These are phyloP conservation scores for Kazachstania viticola DNA, from an alignment of 805 yeast species.

Conservation along the genomic window DNA sequence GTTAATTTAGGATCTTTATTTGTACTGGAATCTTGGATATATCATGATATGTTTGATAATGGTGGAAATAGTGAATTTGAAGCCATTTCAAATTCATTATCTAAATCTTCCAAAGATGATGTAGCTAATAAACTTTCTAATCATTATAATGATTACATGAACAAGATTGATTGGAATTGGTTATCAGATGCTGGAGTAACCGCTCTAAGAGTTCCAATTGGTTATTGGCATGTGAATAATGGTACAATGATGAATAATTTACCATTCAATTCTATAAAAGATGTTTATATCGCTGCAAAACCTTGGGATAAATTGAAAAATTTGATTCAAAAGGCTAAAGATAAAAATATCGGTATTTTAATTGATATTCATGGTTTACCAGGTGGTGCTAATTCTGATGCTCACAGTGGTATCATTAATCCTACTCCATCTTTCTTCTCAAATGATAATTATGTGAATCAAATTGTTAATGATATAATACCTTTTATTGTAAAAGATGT, in stretches of 20 bases:
- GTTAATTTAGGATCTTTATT: slow-evolving; percentile 79
- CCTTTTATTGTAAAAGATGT: slow-evolving; percentile 55
- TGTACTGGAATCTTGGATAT: slow-evolving; percentile 73
- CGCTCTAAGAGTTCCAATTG: slow-evolving; percentile 76
- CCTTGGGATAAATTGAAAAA: slow-evolving; percentile 52
- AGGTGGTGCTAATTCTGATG: slow-evolving; percentile 81
- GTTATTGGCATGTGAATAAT: slow-evolving; percentile 78
- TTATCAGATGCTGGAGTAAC: slow-evolving; percentile 55
- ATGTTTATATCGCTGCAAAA: slow-evolving; percentile 51
- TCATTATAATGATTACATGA: slow-evolving; percentile 57
- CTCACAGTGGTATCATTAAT: slow-evolving; percentile 64
- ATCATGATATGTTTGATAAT: slow-evolving; percentile 45
- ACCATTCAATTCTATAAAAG: slow-evolving; percentile 42
- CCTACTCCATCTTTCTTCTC: slow-evolving; percentile 27
- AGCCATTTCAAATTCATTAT: slow-evolving; percentile 44
- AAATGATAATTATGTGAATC: slow-evolving; percentile 30
- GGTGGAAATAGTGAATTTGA: slow-evolving; percentile 61
- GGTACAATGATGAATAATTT: slow-evolving; percentile 46
- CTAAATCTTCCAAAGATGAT: slow-evolving; percentile 39
- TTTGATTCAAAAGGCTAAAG: slow-evolving; percentile 47
- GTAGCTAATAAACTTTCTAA: slow-evolving; percentile 42
- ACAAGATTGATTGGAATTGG: slow-evolving; percentile 74
- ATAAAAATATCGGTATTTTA: slow-evolving; percentile 56
- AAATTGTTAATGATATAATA: slow-evolving; percentile 38
- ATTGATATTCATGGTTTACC: slow-evolving; percentile 87